A percentile compares a stretch with the other conserved stretches of the same genome.
Evolutionary conservation across 2,329 filamentous ascomycete species (phyloP).

Genomic region (Phialophora expanda): DNA sequence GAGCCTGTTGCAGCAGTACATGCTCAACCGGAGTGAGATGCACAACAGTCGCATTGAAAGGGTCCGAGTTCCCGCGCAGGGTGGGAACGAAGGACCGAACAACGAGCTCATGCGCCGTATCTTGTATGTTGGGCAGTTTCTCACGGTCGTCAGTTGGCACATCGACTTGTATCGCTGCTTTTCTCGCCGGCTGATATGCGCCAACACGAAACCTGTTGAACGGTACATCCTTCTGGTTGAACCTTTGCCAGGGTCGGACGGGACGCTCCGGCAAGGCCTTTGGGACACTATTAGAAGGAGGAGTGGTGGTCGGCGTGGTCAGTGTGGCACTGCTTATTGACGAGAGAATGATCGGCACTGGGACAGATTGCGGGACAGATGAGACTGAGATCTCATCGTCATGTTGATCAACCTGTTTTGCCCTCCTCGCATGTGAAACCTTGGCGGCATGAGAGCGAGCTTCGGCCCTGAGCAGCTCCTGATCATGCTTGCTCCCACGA

Average conservation of each 20-base stretch:
- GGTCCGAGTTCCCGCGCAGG: constrained; percentile 1
- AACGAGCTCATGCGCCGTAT: neutral
- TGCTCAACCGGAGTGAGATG: neutral
- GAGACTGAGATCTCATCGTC: neutral
- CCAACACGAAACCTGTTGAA: constrained; percentile 1
- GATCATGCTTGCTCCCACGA: neutral
- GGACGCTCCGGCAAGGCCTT: neutral
- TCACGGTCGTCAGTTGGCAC: neutral
- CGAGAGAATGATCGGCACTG: neutral
- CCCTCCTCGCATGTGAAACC: neutral
- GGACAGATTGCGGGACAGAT: neutral
- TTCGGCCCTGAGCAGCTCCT: neutral
- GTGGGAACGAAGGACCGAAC: neutral
- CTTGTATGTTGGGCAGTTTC: neutral
- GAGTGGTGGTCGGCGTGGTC: neutral
- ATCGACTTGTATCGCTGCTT: neutral
- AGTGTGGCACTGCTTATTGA: neutral
- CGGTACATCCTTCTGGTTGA: constrained; percentile 7
- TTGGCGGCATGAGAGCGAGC: constrained; percentile 7
- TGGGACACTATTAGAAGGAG: neutral
- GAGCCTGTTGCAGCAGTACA: constrained; percentile 5
- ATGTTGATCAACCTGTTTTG: neutral
- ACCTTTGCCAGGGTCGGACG: neutral
- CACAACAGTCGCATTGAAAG: constrained; percentile 2
- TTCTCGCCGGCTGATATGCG: constrained; percentile 1